Conservation (phyloP, 2,329 filamentous ascomycete genomes). For the Neofusicoccum umdonicola region DNA sequence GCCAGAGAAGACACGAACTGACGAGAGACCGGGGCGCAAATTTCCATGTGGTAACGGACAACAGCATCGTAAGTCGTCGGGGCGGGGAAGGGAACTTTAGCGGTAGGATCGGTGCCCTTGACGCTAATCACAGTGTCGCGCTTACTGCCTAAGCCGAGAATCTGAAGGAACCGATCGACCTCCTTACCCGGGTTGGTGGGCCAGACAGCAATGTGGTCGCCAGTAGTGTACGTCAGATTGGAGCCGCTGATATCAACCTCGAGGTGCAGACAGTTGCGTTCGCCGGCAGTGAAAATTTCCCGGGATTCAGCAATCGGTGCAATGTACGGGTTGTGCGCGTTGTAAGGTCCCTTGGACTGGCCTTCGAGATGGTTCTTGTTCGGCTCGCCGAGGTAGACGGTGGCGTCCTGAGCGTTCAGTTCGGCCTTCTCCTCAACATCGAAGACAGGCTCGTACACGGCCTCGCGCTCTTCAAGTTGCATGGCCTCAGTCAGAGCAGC, state of each 20-base stretch:
- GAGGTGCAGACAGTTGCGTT: slow-evolving; percentile 93
- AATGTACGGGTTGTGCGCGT: slow-evolving; percentile 95
- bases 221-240: slow-evolving; percentile 89
- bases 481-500: slow-evolving; percentile 76
- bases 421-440: slow-evolving; percentile 73
- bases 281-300: slow-evolving; percentile 85
- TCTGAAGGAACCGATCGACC: slow-evolving; percentile 82
- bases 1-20: slow-evolving; percentile 88
- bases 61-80: slow-evolving; percentile 96
- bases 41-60: slow-evolving; percentile 93
- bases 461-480: slow-evolving; percentile 90
- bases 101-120: slow-evolving; percentile 89
- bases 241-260: slow-evolving; percentile 89
- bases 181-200: slow-evolving; percentile 91
- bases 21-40: slow-evolving; percentile 90
- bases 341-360: slow-evolving; percentile 81
- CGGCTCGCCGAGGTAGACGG: slow-evolving; percentile 92
- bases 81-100: slow-evolving; percentile 95
- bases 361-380: slow-evolving; percentile 95
- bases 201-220: slow-evolving; percentile 97
- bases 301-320: slow-evolving; percentile 88
- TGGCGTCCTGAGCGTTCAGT: slow-evolving; percentile 69
- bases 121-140: slow-evolving; percentile 79
- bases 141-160: slow-evolving; percentile 74
- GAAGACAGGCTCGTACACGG: slow-evolving; percentile 92